Base-by-base conservation (phyloP, 1,284 basidiomycete species). In the Tetrapyrgos nigripes region DNA sequence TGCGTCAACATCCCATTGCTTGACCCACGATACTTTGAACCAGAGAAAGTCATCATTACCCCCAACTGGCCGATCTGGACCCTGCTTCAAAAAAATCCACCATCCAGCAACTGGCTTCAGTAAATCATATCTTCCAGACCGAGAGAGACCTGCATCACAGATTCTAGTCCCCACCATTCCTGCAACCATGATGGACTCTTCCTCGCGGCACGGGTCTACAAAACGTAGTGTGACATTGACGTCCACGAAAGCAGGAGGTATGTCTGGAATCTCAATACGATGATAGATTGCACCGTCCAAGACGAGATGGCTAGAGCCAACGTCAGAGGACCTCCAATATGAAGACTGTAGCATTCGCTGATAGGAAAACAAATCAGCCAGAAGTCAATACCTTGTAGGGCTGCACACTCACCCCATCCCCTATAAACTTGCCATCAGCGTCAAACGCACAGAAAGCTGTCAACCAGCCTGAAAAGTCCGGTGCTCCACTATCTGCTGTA, bases 371-470 rank as follows among this genome's bases (percentile, higher is more conserved):
- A 5, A 6, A n/a, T 9, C 8, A 17, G 19, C 17, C 14, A 4
- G 37, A 40, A 40, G 8, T n/a, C n/a, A n/a, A n/a, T 33, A n/a
- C n/a, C n/a, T 33, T 33, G 14, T 8, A 14, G 14, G 9, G 14
- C 19, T 17, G 5, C 37, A 17, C 19, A 40, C 37, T 40, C 37
- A 40, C 37, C 31, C 14, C 14, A 33, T 33, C 14, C 14, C 63
- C 68, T 6, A 59, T 59, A 70, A 70, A 72, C 51, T 64, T 53
- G 1, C 74, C 73, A 24, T 69, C 49, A 27, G 28, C 28, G 47
- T 64, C 53, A 55, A 71, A 77, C 6, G 74, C 72, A 59, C 72
- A 74, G 53, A 80, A 80, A 1, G 74, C 76, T 19, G 73, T 76
- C 59, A 78, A 63, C 77, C 78, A 77, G 2, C 74, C 74, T 26